A percentile compares a stretch with the other conserved stretches of the same genome.
Conservation (phyloP, 2,329 filamentous ascomycete species). For the Gremmenia infestans region DNA sequence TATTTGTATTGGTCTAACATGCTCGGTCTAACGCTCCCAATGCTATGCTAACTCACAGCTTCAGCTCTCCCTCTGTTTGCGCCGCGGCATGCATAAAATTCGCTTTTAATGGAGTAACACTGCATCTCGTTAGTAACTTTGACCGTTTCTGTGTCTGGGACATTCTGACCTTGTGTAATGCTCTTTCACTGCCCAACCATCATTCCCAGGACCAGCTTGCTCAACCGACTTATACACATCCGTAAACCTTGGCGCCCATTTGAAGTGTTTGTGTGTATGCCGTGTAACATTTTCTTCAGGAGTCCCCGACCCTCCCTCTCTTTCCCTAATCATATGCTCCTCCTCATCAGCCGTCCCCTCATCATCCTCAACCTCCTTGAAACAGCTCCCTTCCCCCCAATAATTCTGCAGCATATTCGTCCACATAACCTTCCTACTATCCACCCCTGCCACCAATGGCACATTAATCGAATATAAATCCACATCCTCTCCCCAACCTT, state of each 20-base stretch:
- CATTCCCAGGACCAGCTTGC: conserved; percentile 71
- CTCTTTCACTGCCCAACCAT: conserved; percentile 89
- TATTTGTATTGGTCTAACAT: conserved; percentile 30
- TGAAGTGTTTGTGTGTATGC: conserved; percentile 82
- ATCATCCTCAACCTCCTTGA: conserved; percentile 69
- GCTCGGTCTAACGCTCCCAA: conserved; percentile 26
- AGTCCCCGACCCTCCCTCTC: conserved; percentile 40
- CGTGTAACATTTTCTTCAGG: conserved; percentile 31
- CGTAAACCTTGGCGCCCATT: conserved; percentile 83
- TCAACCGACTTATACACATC: conserved; percentile 89
- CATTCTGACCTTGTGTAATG: conserved; percentile 70
- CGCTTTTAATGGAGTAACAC: conserved; percentile 83
- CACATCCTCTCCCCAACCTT: conserved; percentile 67
- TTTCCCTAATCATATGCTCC: conserved; percentile 69
- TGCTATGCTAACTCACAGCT: conserved; percentile 64
- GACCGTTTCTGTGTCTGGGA: neutral
- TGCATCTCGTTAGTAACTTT: conserved; percentile 35
- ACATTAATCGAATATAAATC: conserved; percentile 93
- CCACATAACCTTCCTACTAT: conserved; percentile 68
- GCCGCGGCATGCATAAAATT: conserved; percentile 80
- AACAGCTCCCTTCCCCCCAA: conserved; percentile 82
- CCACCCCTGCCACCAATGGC: conserved; percentile 73
- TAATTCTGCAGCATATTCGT: conserved; percentile 86
- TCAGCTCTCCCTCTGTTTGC: conserved; percentile 65
- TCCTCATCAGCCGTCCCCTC: conserved; percentile 61